These are phyloP conservation scores for Trifolium pratense DNA, from an alignment of 306 rosid genomes.

Conservation along the genomic window DNA sequence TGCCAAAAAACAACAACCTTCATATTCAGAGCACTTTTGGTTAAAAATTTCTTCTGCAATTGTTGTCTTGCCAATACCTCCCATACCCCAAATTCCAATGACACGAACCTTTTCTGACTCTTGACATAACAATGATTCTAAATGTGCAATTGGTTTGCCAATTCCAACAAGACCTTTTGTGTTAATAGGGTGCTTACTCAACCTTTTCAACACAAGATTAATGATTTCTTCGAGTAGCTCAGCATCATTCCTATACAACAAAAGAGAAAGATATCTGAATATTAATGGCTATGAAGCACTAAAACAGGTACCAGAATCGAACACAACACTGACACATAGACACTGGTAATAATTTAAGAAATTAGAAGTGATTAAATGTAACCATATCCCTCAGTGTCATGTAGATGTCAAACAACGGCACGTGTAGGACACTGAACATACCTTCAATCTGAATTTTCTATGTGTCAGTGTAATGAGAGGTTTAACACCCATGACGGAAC, in stretches of 20 bases:
- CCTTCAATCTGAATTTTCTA: too few species aligned
- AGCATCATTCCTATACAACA: background rate
- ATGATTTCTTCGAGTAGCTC: background rate
- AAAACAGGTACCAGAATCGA: too few species aligned
- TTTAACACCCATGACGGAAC: too few species aligned
- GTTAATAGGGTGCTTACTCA: background rate
- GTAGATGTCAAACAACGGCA: too few species aligned
- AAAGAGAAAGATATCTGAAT: too few species aligned
- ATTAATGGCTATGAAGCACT: background rate
- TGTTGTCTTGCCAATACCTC: background rate
- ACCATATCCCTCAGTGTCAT: too few species aligned
- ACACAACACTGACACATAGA: too few species aligned
- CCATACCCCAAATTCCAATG: background rate
- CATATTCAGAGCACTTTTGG: background rate
- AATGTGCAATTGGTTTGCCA: background rate
- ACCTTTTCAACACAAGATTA: background rate
- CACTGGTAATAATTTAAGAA: background rate
- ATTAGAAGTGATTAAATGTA: background rate
- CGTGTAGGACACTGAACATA: too few species aligned
- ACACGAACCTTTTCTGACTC: background rate
- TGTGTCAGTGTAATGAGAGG: too few species aligned
- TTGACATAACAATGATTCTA: background rate
- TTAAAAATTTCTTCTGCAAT: background rate
- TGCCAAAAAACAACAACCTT: background rate
- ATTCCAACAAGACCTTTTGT: background rate